These are phyloP conservation scores for Gaertneriomyces semiglobifer DNA, from an alignment of 192 early-diverging fungal genomes.

Conservation along the genomic window DNA sequence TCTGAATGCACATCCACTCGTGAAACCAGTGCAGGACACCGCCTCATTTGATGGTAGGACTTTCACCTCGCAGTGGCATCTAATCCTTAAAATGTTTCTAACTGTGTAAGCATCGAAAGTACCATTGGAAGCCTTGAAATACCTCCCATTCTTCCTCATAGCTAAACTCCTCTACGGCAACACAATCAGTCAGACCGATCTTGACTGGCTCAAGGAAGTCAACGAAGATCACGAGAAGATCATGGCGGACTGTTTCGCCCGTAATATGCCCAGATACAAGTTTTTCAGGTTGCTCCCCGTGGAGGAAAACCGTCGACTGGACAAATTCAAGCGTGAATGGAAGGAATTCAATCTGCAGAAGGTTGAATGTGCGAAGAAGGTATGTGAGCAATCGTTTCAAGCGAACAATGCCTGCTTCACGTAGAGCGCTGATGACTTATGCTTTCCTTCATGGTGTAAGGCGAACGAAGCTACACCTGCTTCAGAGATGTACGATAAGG, in stretches of 20 bases:
- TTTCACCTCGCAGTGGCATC: too few species aligned
- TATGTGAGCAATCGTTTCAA: neutral
- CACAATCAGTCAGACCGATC: too few species aligned
- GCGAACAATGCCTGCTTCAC: neutral
- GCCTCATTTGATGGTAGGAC: neutral
- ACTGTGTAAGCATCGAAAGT: too few species aligned
- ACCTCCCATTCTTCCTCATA: too few species aligned
- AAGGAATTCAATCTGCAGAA: conserved; percentile 1
- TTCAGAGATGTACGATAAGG: conserved; percentile 10
- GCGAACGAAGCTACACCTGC: conserved; percentile 3
- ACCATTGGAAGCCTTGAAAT: too few species aligned
- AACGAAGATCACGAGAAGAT: conserved; percentile 17
- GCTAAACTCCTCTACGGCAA: too few species aligned
- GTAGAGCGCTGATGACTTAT: neutral
- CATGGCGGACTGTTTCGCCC: neutral
- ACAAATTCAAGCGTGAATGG: conserved; percentile 3
- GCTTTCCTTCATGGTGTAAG: neutral
- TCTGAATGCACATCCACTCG: neutral
- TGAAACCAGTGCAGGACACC: neutral
- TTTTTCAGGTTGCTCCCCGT: conserved; percentile 6
- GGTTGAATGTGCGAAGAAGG: conserved; percentile 4
- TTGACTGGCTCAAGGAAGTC: too few species aligned
- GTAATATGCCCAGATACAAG: conserved; percentile 1
- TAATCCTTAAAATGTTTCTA: too few species aligned
- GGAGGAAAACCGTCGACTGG: conserved; percentile 2